These are phyloP conservation scores for Solanum hybrid DNA, from an alignment of 305 asterid species.

Conservation along the genomic window DNA sequence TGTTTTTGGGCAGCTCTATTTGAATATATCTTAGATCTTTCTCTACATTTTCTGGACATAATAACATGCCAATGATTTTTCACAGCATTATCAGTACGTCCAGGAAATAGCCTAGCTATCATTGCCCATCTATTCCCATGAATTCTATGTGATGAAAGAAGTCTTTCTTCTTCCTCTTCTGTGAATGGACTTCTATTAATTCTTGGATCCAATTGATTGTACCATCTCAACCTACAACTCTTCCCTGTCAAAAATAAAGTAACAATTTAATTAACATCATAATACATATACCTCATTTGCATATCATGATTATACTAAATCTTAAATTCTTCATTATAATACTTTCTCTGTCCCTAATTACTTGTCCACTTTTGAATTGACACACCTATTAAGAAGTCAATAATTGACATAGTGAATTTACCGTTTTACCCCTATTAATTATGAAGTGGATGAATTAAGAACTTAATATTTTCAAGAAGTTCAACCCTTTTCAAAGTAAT, in stretches of 20 bases:
- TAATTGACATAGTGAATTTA: no score
- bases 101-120: constrained; percentile 17
- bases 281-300: not conserved
- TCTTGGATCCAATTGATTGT: constrained; percentile 24
- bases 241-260: constrained; percentile 9
- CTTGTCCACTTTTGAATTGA: no score
- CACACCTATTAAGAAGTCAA: no score
- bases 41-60: constrained; percentile 21
- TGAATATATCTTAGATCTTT: constrained; percentile 3
- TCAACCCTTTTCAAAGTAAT: no score
- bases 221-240: constrained; percentile 29
- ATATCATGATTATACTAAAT: not conserved
- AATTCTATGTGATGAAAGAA: constrained; percentile 11
- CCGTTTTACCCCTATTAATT: no score
- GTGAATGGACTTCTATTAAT: constrained; percentile 14
- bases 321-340: not conserved
- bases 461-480: no score
- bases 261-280: not conserved
- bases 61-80: constrained; percentile 33
- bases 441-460: no score
- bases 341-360: no score
- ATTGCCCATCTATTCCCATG: constrained; percentile 27
- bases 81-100: constrained; percentile 28
- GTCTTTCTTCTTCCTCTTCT: constrained; percentile 22
- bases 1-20: not conserved